Base-by-base conservation (phyloP, 2,329 filamentous ascomycete genomes). In the Chaetomiaceae sp. region DNA sequence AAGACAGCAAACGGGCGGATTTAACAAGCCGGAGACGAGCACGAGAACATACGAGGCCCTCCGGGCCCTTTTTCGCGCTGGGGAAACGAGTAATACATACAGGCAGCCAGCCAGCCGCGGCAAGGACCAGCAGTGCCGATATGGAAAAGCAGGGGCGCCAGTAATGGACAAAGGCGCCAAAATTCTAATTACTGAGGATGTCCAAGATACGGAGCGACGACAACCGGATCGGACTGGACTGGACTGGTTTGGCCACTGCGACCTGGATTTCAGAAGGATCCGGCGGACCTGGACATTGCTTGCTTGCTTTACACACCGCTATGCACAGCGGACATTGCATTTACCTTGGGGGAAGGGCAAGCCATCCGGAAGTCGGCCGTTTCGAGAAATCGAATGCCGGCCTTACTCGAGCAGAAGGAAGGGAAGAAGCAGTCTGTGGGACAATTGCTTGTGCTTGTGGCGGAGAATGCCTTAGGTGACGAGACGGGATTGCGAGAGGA, bases 301-400 rank as follows among this genome's bases (percentile, higher is more conserved):
- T 29, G 25, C 44, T 55, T 44, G 43, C 33, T n/a, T n/a, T n/a
- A n/a, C n/a, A n/a, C n/a, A 37, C 33, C 48, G 31, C 29, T 51
- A 45, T 34, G 12, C 29, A 22, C 34, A n/a, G 46, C 39, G 46
- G 40, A 45, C 23, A 43, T 44, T 53, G 51, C 44, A 48, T 53
- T 48, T 38, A 34, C 19, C 17, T 36, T 15, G n/a, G 9, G 8
- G 23, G 17, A 14, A 6, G 29, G 44, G 31, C 6, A 23, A 31
- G n/a, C n/a, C 27, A 31, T 12, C 17, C 23, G 25, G 14, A 17
- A 14, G 23, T 25, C 27, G n/a, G 22, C 27, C 20, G 49, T 14
- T 25, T 53, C 33, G 33, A 43, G 44, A 47, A 29, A 25, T 47
- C 29, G 29, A 47, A 17, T 33, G 34, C n/a, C n/a, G n/a, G n/a